Conservation (phyloP, 805 yeast genomes). For the Saccharomycopsis sp. region DNA sequence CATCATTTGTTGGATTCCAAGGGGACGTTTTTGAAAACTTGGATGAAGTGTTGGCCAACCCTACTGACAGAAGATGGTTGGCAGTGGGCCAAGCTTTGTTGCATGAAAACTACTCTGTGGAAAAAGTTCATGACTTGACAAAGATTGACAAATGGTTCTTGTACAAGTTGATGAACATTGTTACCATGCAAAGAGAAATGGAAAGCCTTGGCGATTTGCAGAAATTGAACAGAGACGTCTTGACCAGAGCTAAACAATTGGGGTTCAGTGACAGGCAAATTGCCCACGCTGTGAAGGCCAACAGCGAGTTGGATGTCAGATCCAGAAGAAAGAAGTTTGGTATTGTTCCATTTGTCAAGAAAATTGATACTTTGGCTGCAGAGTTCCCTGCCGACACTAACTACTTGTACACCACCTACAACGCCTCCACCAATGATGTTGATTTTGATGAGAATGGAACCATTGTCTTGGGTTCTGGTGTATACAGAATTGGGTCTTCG, state of each 20-base stretch:
- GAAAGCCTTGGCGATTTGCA: constrained; percentile 53
- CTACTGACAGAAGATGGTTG: constrained; percentile 94
- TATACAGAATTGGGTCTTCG: constrained; percentile 95
- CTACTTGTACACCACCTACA: constrained; percentile 92
- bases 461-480: constrained; percentile 97
- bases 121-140: constrained; percentile 81
- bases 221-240: constrained; percentile 56
- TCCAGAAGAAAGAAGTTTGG: constrained; percentile 70
- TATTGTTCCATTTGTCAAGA: constrained; percentile 87
- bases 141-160: constrained; percentile 96
- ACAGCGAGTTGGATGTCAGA: constrained; percentile 74
- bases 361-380: constrained; percentile 95
- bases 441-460: constrained; percentile 84
- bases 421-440: constrained; percentile 80
- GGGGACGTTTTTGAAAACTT: constrained; percentile 69
- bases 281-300: constrained; percentile 59
- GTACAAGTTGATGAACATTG: constrained; percentile 87
- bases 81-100: constrained; percentile 97
- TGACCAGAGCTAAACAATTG: constrained; percentile 76
- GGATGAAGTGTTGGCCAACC: constrained; percentile 69
- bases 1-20: constrained; percentile 84
- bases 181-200: constrained; percentile 74
- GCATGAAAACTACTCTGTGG: constrained; percentile 86
- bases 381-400: constrained; percentile 98
- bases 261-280: constrained; percentile 96